These are phyloP conservation scores for Wallacemonas collosoma DNA, from an alignment of 208 protist genomes.

Conservation along the genomic window DNA sequence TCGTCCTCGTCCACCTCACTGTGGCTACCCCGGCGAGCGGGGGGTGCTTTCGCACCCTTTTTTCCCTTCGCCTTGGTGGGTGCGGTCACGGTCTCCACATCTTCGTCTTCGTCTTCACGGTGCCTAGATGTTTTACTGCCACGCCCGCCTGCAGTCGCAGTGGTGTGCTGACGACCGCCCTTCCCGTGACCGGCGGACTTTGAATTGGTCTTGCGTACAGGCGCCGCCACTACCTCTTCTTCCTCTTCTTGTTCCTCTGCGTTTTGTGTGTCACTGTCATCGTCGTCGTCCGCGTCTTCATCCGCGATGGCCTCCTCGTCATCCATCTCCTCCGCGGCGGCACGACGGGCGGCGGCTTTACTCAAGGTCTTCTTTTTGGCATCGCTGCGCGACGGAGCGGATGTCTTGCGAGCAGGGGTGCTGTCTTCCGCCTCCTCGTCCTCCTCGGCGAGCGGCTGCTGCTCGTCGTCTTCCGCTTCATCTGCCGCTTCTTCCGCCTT, in stretches of 20 bases:
- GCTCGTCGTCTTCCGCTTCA: constrained; percentile 23
- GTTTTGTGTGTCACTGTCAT: constrained; percentile 12
- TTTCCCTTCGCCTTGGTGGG: not conserved
- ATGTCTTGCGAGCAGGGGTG: constrained; percentile 1
- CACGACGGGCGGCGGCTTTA: not conserved
- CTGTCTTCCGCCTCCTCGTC: constrained; percentile 23
- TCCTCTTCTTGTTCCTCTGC: constrained; percentile 22
- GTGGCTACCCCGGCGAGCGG: not conserved
- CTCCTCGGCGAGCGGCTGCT: constrained; percentile 24
- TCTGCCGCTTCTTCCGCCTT: constrained; percentile 18
- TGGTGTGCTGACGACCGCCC: not conserved
- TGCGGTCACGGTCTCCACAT: constrained; percentile 26
- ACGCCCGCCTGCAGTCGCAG: not conserved
- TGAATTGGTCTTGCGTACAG: not conserved
- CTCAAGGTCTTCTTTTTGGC: constrained; percentile 9
- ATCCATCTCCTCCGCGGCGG: not conserved
- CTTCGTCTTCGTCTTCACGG: constrained; percentile 18
- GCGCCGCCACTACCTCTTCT: not conserved
- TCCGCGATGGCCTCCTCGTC: constrained; percentile 27
- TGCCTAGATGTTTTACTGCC: not conserved
- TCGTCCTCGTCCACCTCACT: constrained; percentile 25
- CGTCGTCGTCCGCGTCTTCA: constrained; percentile 16
- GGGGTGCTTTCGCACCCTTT: not conserved
- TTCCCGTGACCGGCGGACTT: not conserved
- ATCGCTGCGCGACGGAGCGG: not conserved